Conservation (phyloP, 139 green algal genomes). For the Haematococcus lacustris region DNA sequence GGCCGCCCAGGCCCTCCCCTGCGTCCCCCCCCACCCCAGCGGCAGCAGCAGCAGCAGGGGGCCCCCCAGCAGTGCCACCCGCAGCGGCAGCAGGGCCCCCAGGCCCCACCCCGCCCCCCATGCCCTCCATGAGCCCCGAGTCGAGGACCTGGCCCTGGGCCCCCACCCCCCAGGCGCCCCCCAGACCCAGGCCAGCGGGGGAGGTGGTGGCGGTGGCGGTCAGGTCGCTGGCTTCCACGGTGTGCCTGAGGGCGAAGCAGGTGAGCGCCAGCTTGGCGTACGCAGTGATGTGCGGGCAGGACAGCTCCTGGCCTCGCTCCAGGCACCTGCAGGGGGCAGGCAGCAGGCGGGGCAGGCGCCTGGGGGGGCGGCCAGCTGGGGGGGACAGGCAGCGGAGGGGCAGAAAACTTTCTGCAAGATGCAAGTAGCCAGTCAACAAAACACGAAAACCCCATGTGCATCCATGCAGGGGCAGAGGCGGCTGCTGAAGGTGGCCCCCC, state of each 20-base stretch:
- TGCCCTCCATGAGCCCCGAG: no score
- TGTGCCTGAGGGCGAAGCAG: conserved; percentile 37
- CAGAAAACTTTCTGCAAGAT: not conserved
- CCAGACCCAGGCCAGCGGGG: no score
- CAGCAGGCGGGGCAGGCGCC: not conserved
- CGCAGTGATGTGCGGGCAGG: conserved; percentile 44
- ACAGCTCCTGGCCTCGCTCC: conserved; percentile 34
- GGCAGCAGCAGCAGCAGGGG: not conserved
- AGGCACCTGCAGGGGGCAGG: conserved; percentile 16
- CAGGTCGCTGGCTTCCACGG: conserved; percentile 15
- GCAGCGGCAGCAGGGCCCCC: not conserved
- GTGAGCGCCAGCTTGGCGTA: conserved; percentile 43
- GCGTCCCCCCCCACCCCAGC: not conserved
- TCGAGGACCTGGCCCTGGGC: no score
- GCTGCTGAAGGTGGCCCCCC: not conserved
- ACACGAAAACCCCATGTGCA: not conserved
- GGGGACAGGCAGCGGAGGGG: not conserved
- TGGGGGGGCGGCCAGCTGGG: not conserved
- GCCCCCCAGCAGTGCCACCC: not conserved
- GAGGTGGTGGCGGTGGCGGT: not conserved
- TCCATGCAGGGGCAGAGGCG: not conserved
- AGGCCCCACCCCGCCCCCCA: no score
- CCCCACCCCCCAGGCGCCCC: no score
- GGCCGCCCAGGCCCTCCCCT: not conserved
- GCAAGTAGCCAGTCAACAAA: not conserved